Evolutionary conservation across 1,284 basidiomycete genomes (phyloP).

Genomic region (Ustilago shanxiensis): DNA sequence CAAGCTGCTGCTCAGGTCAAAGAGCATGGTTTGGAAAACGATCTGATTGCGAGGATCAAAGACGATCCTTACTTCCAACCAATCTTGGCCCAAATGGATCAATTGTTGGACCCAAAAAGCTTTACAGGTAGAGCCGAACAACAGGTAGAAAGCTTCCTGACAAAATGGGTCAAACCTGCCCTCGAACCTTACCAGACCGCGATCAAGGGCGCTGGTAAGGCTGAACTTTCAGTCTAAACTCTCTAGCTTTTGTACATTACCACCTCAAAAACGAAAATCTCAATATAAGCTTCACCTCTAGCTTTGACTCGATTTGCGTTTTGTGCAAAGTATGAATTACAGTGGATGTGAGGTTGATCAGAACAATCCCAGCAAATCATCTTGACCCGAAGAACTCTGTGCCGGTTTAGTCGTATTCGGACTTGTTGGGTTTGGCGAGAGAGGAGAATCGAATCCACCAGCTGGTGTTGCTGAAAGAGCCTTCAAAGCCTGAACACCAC

Average conservation of each 20-base stretch:
- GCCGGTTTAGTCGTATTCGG: slow-evolving; percentile 8
- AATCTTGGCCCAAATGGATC: slow-evolving; percentile 73
- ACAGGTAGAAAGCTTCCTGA: slow-evolving; percentile 76
- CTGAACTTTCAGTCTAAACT: slow-evolving; percentile 71
- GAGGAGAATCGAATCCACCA: slow-evolving; percentile 21
- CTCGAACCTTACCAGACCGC: slow-evolving; percentile 77
- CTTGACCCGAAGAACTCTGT: slow-evolving; percentile 22
- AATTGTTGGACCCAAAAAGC: slow-evolving; percentile 58
- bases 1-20: slow-evolving; percentile 96
- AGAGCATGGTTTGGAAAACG: slow-evolving; percentile 93
- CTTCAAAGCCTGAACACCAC: slow-evolving; percentile 54
- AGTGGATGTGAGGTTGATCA: slow-evolving; percentile 19
- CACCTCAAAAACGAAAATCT: not conserved
- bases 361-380: slow-evolving; percentile 55
- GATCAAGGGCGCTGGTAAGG: slow-evolving; percentile 76
- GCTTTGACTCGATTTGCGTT: not conserved
- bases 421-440: slow-evolving; percentile 4
- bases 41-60: slow-evolving; percentile 89
- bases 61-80: slow-evolving; percentile 78
- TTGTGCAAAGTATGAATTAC: not conserved
- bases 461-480: slow-evolving; percentile 30
- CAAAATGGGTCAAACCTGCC: slow-evolving; percentile 90
- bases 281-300: not conserved
- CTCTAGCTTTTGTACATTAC: slow-evolving; percentile 12
- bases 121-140: slow-evolving; percentile 64